Base-by-base conservation (phyloP, 2,329 filamentous ascomycete genomes). In the Rosellinia necatrix region DNA sequence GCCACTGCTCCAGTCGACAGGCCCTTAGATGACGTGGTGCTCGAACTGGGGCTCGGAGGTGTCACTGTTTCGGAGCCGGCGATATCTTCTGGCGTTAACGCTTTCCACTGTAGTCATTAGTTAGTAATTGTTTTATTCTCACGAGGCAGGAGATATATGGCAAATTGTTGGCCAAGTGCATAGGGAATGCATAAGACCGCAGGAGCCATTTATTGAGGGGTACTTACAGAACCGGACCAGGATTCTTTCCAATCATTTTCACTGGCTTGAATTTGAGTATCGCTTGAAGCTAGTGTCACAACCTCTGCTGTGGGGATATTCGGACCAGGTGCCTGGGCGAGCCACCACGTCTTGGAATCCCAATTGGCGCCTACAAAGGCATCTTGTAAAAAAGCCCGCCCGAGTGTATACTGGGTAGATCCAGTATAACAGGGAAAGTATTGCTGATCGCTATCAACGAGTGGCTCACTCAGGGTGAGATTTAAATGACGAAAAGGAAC, bases 351-450 rank as follows among this genome's bases (percentile, higher is more conserved):
- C 19, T 68, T 66, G 0, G 59, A 35, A 15, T 68, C 65, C 71
- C 72, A 77, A 56, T 77, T 75, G 6, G 71, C 72, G 3, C 72
- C 76, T 0, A 79, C 52, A 38, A 79, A 80, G 3, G 77, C 75
- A 24, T 77, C 76, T 58, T 80, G 78, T 1, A 80, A 66, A 57
- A 79, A 79, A 1, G 75, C 74, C 15, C 76, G 72, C 0, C 78
- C 78, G 2, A 80, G 71, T 2, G 65, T 66, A 56, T 72, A 74
- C 4, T 40, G 47, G 2, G 58, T 59, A 5, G 59, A 46, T 8
- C 66, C 68, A 0, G 69, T 68, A 17, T 68, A 68, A 56, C 77
- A 79, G 1, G 76, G 78, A 53, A 80, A 78, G 60, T 78, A 79
- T 32, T 68, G 72, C 12, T 62, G 66, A 4, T 71, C 64, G 2